Percentiles rank a stretch among this genome's conserved stretches.
phyloP scores from a whole-genome alignment of 2,329 filamentous ascomycete genomes.

The Monosporascus sp. region DNA sequence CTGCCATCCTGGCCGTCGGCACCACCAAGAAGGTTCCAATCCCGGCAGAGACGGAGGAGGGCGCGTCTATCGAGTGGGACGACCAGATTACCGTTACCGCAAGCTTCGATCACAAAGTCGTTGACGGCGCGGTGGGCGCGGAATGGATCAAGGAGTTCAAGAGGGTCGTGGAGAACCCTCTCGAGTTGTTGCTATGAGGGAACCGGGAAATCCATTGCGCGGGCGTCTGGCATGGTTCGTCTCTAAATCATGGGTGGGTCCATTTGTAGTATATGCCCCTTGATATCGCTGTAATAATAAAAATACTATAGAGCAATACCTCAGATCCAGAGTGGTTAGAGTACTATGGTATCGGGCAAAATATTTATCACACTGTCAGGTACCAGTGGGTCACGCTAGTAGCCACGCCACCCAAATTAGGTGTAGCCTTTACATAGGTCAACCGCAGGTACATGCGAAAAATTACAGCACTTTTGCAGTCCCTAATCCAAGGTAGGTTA shows the following conservation, averaged over 20 bases:
- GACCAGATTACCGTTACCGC: constrained; percentile 94
- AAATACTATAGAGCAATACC: constrained; percentile 1
- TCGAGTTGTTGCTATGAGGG: constrained; percentile 81
- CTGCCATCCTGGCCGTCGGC: constrained; percentile 89
- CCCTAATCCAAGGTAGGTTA: too few relatives aligned
- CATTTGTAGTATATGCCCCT: constrained; percentile 24
- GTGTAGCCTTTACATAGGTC: too few relatives aligned
- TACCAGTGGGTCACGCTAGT: too few relatives aligned
- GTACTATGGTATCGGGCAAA: too few relatives aligned
- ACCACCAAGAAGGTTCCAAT: constrained; percentile 94
- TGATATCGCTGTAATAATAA: constrained; percentile 21
- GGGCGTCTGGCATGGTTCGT: constrained; percentile 25
- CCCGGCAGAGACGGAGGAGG: constrained; percentile 79
- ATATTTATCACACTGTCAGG: too few relatives aligned
- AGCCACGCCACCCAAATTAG: too few relatives aligned
- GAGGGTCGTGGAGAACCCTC: constrained; percentile 94
- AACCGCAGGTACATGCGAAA: too few relatives aligned
- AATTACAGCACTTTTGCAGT: too few relatives aligned
- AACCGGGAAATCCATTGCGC: constrained; percentile 8
- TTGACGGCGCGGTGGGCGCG: constrained; percentile 91
- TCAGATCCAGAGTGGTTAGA: background rate
- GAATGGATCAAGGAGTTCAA: constrained; percentile 98
- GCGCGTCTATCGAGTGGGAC: constrained; percentile 79
- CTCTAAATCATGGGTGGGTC: constrained; percentile 24
- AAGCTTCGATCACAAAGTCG: constrained; percentile 98